Conservation (phyloP, 108 stramenopile genomes). For the Schizochytrium sp. region DNA sequence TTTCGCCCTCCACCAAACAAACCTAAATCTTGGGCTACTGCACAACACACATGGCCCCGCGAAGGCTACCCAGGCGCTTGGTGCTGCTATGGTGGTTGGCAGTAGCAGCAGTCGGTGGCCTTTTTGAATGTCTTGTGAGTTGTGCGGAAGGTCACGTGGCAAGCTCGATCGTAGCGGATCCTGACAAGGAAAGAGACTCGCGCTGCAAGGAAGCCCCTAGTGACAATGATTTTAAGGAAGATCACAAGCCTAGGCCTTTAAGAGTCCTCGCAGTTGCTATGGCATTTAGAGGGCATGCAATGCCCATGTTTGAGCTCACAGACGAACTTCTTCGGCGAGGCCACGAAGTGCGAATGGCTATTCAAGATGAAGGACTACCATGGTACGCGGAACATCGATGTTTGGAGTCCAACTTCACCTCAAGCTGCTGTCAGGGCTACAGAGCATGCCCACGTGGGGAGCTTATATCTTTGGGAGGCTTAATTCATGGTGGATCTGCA, state of each 20-base stretch:
- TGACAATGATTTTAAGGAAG: background rate
- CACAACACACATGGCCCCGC: too few species aligned
- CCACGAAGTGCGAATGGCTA: background rate
- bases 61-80: too few species aligned
- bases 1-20: too few species aligned
- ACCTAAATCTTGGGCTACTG: too few species aligned
- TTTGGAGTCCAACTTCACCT: background rate
- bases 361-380: background rate
- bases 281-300: constrained; percentile 11
- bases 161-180: too few species aligned
- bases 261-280: constrained; percentile 6
- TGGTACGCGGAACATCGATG: constrained; percentile 19
- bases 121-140: too few species aligned
- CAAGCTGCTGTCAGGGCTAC: background rate
- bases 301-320: constrained; percentile 26
- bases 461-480: background rate
- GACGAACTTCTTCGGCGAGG: background rate
- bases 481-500: background rate
- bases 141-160: too few species aligned
- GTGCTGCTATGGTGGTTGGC: too few species aligned
- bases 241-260: background rate
- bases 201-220: too few species aligned
- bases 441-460: background rate
- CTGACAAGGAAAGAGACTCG: too few species aligned
- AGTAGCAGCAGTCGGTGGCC: too few species aligned